phyloP scores from a whole-genome alignment of 805 yeast genomes.

The Yarrowia phangngaensis region DNA sequence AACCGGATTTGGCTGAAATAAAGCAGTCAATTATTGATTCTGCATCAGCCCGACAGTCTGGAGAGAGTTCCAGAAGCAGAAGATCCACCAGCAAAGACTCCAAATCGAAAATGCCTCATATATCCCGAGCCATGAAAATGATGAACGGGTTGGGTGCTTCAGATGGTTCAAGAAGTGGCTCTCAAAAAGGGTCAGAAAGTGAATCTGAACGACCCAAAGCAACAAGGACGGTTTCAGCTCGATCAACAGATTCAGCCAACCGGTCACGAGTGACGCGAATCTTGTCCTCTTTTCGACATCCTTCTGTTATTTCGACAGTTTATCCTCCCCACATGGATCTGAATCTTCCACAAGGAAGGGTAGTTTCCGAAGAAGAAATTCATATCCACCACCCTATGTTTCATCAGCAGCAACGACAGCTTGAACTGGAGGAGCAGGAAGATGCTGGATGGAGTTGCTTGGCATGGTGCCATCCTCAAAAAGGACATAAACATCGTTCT shows the following conservation, averaged over 20 bases:
- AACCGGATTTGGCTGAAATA: slow-evolving; percentile 2
- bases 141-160: slow-evolving; percentile 10
- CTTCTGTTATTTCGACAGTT: no score
- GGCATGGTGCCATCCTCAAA: no score
- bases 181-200: no score
- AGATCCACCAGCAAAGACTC: background rate
- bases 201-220: no score
- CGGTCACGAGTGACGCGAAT: background rate
- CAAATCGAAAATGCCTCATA: background rate
- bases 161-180: no score
- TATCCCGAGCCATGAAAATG: slow-evolving; percentile 5
- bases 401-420: slow-evolving; percentile 18
- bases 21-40: background rate
- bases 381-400: slow-evolving; percentile 8
- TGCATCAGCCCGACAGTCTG: background rate
- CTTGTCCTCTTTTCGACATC: background rate
- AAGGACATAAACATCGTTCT: no score
- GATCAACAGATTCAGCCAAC: background rate
- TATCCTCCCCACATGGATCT: slow-evolving; percentile 14
- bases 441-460: background rate
- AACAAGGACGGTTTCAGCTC: no score
- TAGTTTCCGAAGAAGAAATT: slow-evolving; percentile 4
- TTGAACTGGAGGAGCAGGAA: slow-evolving; percentile 2
- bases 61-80: background rate
- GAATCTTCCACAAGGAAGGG: slow-evolving; percentile 8